These are phyloP conservation scores for Fraxinus quadrangulata DNA, from an alignment of 257 asterid genomes.

Conservation along the genomic window DNA sequence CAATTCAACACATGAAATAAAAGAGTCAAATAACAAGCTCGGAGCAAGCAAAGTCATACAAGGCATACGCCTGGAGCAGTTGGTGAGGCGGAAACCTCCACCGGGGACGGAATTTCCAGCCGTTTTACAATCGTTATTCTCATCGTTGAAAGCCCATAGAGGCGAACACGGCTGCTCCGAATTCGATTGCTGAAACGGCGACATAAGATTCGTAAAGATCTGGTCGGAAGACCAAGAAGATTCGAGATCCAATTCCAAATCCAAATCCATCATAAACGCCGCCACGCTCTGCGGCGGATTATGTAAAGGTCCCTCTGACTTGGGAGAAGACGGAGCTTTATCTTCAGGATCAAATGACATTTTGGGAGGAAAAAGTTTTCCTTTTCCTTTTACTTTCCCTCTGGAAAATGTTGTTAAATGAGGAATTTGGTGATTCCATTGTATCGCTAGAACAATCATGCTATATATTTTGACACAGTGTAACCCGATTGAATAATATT, in stretches of 20 bases:
- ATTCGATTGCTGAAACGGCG: conserved; percentile 49
- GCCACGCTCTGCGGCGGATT: conserved; percentile 22
- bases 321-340: conserved; percentile 25
- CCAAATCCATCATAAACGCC: conserved; percentile 57
- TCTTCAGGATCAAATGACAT: conserved; percentile 60
- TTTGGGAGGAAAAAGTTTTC: conserved; percentile 13
- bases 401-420: conserved; percentile 22
- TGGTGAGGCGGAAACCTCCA: conserved; percentile 44
- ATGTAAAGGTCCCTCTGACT: conserved; percentile 18
- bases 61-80: conserved; percentile 46
- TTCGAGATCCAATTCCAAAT: conserved; percentile 35
- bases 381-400: not conserved
- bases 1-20: not conserved
- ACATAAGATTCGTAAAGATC: conserved; percentile 54
- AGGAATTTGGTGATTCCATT: conserved; percentile 41
- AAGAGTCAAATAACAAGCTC: conserved; percentile 12
- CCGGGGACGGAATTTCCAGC: conserved; percentile 35
- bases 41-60: conserved; percentile 39
- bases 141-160: conserved; percentile 79
- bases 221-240: conserved; percentile 79
- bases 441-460: conserved; percentile 32
- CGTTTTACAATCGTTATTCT: conserved; percentile 33
- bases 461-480: no score
- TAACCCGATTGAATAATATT: no score
- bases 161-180: conserved; percentile 83